phyloP scores from a whole-genome alignment of 495 filamentous ascomycete genomes.

The Penicillium desertorum region DNA sequence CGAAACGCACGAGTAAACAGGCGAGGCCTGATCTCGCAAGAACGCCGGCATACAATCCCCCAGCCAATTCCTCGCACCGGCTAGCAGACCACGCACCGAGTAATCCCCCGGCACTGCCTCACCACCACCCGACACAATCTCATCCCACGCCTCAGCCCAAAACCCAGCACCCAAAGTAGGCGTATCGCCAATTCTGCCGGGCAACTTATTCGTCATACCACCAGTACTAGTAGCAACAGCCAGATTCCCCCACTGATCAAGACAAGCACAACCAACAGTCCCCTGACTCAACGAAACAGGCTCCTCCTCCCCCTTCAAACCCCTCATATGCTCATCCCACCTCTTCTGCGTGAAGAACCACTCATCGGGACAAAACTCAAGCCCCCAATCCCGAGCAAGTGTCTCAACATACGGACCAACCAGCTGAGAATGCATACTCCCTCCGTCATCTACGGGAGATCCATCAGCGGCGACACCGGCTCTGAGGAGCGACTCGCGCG shows the following conservation, averaged over 20 bases:
- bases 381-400: slow-evolving; percentile 63
- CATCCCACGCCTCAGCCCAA: slow-evolving; percentile 82
- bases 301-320: slow-evolving; percentile 51
- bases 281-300: slow-evolving; percentile 58
- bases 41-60: slow-evolving; percentile 55
- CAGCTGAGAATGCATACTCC: slow-evolving; percentile 66
- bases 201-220: slow-evolving; percentile 84
- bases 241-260: slow-evolving; percentile 70
- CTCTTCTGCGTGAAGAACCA: slow-evolving; percentile 79
- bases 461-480: slow-evolving; percentile 39
- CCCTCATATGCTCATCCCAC: slow-evolving; percentile 80
- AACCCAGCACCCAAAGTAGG: slow-evolving; percentile 84
- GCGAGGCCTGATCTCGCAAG: not conserved
- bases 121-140: slow-evolving; percentile 21
- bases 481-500: slow-evolving; percentile 67
- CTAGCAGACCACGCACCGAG: slow-evolving; percentile 2
- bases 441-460: slow-evolving; percentile 36
- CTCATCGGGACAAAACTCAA: slow-evolving; percentile 63
- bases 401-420: slow-evolving; percentile 64
- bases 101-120: not conserved
- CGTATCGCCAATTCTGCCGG: slow-evolving; percentile 83
- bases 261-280: slow-evolving; percentile 77
- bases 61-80: slow-evolving; percentile 20
- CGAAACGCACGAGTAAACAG: slow-evolving; percentile 15
- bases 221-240: slow-evolving; percentile 85